These are phyloP conservation scores for Seiridium cupressi DNA, from an alignment of 2,329 filamentous ascomycete genomes.

Conservation along the genomic window DNA sequence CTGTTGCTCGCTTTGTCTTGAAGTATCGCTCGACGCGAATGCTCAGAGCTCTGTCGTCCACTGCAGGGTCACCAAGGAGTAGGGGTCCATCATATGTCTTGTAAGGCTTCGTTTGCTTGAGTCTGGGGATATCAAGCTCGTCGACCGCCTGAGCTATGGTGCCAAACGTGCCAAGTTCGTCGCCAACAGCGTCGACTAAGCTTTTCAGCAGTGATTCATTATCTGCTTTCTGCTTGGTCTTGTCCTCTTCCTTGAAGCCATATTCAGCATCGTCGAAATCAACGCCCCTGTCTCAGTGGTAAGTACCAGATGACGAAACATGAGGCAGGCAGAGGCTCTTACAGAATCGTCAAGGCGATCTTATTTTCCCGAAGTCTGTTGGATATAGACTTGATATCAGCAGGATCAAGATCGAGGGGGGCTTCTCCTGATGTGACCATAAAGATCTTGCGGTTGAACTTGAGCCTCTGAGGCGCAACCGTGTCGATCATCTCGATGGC, in stretches of 20 bases:
- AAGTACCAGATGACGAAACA: neutral
- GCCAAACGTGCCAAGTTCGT: slow-evolving; percentile 57
- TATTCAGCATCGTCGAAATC: slow-evolving; percentile 93
- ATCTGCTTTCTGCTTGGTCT: slow-evolving; percentile 66
- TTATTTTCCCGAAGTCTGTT: slow-evolving; percentile 71
- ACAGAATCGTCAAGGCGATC: slow-evolving; percentile 80
- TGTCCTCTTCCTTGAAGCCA: slow-evolving; percentile 89
- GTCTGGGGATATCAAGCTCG: slow-evolving; percentile 71
- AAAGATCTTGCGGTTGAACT: slow-evolving; percentile 78
- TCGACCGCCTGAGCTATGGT: slow-evolving; percentile 83
- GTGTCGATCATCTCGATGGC: slow-evolving; percentile 82
- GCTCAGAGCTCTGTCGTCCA: slow-evolving; percentile 70
- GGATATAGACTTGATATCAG: slow-evolving; percentile 68
- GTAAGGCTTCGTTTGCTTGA: slow-evolving; percentile 75
- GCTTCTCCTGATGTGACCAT: slow-evolving; percentile 82
- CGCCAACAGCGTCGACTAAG: slow-evolving; percentile 68
- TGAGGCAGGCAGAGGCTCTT: slow-evolving; percentile 33
- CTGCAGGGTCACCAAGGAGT: slow-evolving; percentile 73
- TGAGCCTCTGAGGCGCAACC: slow-evolving; percentile 73
- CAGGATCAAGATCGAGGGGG: slow-evolving; percentile 58
- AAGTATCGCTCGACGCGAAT: slow-evolving; percentile 93
- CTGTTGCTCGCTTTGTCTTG: slow-evolving; percentile 73
- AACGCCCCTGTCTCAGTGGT: slow-evolving; percentile 59
- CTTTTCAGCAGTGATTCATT: slow-evolving; percentile 70
- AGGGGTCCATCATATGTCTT: slow-evolving; percentile 78